phyloP scores from a whole-genome alignment of 345 rosid species.

The Eucalyptus polyanthemos region DNA sequence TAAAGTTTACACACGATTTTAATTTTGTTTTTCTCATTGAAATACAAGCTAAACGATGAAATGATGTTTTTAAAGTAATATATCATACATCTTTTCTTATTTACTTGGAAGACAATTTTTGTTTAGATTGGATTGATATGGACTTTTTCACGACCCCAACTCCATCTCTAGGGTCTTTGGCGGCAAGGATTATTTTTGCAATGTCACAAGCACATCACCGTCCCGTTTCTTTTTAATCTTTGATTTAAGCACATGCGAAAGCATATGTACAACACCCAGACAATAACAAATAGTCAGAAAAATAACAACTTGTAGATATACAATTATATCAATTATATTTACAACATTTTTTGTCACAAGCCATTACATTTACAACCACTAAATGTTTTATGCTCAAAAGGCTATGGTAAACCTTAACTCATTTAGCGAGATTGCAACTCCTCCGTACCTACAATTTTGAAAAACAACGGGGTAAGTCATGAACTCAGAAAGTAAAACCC shows the following conservation, averaged over 20 bases:
- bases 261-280: accelerated
- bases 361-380: too few species aligned
- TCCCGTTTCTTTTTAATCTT: too few species aligned
- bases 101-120: too few species aligned
- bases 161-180: too few species aligned
- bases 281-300: accelerated
- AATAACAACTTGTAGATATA: too few species aligned
- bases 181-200: accelerated
- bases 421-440: accelerated
- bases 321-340: too few species aligned
- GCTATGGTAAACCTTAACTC: too few species aligned
- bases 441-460: accelerated
- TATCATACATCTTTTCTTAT: neutral
- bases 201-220: accelerated
- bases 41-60: neutral
- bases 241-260: too few species aligned
- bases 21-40: neutral
- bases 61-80: neutral
- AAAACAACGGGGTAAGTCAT: accelerated
- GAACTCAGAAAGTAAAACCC: accelerated
- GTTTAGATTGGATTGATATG: neutral
- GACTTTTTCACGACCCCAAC: neutral
- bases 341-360: too few species aligned
- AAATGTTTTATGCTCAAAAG: too few species aligned
- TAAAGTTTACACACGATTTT: neutral